Conservation (phyloP, 129 eudicot genomes). For the Tagetes erecta region DNA sequence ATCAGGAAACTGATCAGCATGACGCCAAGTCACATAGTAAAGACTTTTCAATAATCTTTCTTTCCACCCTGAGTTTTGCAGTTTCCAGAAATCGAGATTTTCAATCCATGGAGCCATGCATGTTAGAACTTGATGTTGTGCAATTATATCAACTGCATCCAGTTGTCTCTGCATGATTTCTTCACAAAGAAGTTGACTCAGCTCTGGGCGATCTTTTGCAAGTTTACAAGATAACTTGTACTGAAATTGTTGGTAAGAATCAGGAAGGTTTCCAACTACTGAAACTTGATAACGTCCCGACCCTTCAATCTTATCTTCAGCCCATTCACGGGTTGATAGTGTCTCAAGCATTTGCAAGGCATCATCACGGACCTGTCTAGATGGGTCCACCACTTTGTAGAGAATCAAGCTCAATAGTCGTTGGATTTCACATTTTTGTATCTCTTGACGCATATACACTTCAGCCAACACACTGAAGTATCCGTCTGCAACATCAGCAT, state of each 20-base stretch:
- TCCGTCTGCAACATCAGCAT: constrained; percentile 91
- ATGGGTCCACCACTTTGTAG: constrained; percentile 94
- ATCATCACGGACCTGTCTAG: constrained; percentile 88
- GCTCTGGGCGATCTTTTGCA: constrained; percentile 91
- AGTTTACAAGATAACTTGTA: constrained; percentile 94
- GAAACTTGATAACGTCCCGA: constrained; percentile 81
- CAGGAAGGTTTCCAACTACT: constrained; percentile 92
- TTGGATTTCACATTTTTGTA: constrained; percentile 89
- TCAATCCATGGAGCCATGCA: constrained; percentile 65
- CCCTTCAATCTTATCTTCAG: constrained; percentile 73
- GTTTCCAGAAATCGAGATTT: constrained; percentile 53
- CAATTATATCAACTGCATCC: constrained; percentile 56
- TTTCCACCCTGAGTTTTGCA: constrained; percentile 51
- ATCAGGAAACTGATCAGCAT: constrained; percentile 82
- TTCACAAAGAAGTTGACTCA: constrained; percentile 83
- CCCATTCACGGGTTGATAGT: constrained; percentile 85
- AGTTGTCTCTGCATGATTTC: constrained; percentile 59
- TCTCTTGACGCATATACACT: constrained; percentile 97
- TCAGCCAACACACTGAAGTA: constrained; percentile 95
- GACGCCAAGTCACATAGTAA: constrained; percentile 94
- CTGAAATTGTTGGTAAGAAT: constrained; percentile 87
- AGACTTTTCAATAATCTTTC: constrained; percentile 76
- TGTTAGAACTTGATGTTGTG: constrained; percentile 57
- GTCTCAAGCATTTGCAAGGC: constrained; percentile 99
- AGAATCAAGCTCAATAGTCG: constrained; percentile 84